phyloP scores from a whole-genome alignment of 345 rosid genomes.

The Linum tenue region DNA sequence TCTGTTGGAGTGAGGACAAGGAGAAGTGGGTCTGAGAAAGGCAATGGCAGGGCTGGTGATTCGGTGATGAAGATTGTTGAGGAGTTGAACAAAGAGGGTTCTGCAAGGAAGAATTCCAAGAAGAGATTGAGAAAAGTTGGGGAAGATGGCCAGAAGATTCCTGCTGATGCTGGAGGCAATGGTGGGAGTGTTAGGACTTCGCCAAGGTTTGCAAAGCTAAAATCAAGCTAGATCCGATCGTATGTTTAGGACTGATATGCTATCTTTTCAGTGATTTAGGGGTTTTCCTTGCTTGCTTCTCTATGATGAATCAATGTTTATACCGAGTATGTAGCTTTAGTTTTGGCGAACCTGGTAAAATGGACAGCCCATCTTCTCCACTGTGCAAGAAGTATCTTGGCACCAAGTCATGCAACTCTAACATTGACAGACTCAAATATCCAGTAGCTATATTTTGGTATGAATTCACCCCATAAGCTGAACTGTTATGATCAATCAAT shows the following conservation, averaged over 20 bases:
- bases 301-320: neutral
- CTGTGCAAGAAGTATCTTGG: neutral
- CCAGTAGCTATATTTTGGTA: neutral
- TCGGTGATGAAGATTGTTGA: slow-evolving; percentile 22
- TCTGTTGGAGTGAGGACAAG: slow-evolving; percentile 8
- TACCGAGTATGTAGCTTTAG: neutral
- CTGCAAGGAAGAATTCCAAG: slow-evolving; percentile 11
- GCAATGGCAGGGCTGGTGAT: slow-evolving; percentile 3
- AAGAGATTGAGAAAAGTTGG: slow-evolving; percentile 3
- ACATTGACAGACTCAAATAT: neutral
- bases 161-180: neutral
- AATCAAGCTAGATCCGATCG: neutral
- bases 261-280: neutral
- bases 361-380: neutral
- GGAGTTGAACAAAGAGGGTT: slow-evolving; percentile 14
- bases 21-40: neutral
- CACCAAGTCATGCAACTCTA: neutral
- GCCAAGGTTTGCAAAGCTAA: slow-evolving; percentile 46
- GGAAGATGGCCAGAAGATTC: slow-evolving; percentile 4
- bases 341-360: no score
- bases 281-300: neutral
- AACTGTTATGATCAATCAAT: no score
- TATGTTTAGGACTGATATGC: neutral
- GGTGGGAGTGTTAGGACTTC: slow-evolving; percentile 33
- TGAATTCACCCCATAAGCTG: no score